Evolutionary conservation across 257 asterid species (phyloP).

Genomic region (Avicennia marina): DNA sequence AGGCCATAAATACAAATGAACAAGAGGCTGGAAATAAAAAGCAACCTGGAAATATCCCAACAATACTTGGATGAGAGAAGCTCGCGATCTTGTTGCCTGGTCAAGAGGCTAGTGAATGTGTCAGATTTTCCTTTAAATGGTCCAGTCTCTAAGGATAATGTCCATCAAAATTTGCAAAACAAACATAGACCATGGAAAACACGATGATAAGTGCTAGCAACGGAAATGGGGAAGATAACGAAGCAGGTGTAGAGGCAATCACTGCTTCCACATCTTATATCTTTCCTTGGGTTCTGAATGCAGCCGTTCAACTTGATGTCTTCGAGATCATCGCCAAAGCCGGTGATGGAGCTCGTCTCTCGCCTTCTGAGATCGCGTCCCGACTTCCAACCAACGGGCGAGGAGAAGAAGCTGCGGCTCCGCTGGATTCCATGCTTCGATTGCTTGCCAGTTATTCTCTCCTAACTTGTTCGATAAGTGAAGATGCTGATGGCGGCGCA

Average conservation of each 20-base stretch:
- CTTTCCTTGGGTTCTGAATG: constrained; percentile 25
- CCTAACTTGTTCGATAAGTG: constrained; percentile 18
- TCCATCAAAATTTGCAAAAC: too few species aligned
- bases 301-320: constrained; percentile 27
- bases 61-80: too few species aligned
- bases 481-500: not conserved
- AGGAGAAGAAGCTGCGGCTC: constrained; percentile 12
- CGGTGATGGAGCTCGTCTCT: constrained; percentile 16
- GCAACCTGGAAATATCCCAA: too few species aligned
- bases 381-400: constrained; percentile 13
- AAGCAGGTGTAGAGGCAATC: not conserved
- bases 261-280: not conserved
- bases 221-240: constrained; percentile 9
- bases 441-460: constrained; percentile 30
- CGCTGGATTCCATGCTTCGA: constrained; percentile 38
- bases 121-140: too few species aligned
- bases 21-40: too few species aligned
- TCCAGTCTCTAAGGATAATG: too few species aligned
- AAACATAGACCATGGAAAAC: too few species aligned
- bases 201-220: too few species aligned
- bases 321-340: constrained; percentile 31
- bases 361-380: constrained; percentile 28
- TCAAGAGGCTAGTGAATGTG: too few species aligned
- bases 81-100: too few species aligned
- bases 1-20: too few species aligned